A percentile compares a stretch with the other conserved stretches of the same genome.
Evolutionary conservation across 169 alveolate genomes (phyloP).

Genomic region (Eimeria sp.): DNA sequence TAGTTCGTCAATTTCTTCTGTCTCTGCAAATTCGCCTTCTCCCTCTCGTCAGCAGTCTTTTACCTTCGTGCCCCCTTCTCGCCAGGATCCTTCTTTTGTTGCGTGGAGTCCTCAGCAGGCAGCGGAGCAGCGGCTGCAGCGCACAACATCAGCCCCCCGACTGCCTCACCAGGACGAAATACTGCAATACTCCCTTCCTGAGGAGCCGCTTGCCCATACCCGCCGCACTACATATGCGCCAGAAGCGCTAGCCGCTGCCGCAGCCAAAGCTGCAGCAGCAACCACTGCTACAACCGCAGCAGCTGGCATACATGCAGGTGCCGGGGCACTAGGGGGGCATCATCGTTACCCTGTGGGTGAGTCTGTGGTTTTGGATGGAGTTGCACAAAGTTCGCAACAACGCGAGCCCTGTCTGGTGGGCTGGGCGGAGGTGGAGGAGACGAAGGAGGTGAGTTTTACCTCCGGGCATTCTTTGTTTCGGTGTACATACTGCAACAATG

Average conservation of each 20-base stretch:
- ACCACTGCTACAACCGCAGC: background rate
- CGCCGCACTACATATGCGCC: too few relatives aligned
- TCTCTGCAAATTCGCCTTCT: background rate
- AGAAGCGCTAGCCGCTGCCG: background rate
- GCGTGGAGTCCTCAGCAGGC: background rate
- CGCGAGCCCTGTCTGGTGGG: constrained; percentile 31
- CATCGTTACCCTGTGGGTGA: too few relatives aligned
- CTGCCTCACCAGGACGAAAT: background rate
- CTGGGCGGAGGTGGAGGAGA: constrained; percentile 10
- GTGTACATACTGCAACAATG: constrained; percentile 41
- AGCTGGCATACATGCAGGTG: background rate
- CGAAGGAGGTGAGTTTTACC: background rate
- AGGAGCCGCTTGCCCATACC: background rate
- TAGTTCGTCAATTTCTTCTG: background rate
- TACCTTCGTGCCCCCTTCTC: constrained; percentile 3
- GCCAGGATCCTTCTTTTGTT: constrained; percentile 15
- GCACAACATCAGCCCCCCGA: background rate
- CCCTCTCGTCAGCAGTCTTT: constrained; percentile 42
- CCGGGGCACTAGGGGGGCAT: too few relatives aligned
- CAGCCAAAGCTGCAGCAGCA: background rate
- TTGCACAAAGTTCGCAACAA: background rate
- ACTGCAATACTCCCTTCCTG: background rate
- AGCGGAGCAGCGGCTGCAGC: constrained; percentile 36
- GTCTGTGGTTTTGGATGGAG: too few relatives aligned
- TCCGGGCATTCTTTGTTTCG: background rate